A percentile compares a stretch with the other conserved stretches of the same genome.
Evolutionary conservation across 805 yeast genomes (phyloP).

Genomic region (Candida schatavii): DNA sequence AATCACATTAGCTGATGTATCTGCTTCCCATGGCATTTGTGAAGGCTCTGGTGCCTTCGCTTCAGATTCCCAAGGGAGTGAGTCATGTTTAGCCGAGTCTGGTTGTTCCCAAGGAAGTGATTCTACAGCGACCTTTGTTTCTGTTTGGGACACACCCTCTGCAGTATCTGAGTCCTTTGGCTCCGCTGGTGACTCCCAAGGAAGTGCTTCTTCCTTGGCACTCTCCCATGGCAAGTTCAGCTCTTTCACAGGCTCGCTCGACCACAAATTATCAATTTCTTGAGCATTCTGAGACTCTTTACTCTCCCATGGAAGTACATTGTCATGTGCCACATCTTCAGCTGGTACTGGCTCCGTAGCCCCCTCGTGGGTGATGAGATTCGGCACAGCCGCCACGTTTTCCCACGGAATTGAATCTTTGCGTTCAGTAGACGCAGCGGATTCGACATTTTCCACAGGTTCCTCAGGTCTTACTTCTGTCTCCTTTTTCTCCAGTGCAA

Average conservation of each 20-base stretch:
- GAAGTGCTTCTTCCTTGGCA: slow-evolving; percentile 4
- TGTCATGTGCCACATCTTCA: not conserved
- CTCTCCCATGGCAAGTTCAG: not conserved
- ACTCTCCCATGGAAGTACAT: slow-evolving; percentile 7
- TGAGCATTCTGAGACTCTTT: not conserved
- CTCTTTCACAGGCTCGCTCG: no score
- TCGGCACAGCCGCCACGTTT: not conserved
- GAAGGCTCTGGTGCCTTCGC: not conserved
- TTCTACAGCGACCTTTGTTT: not conserved
- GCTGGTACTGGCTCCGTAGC: not conserved
- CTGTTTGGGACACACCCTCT: no score
- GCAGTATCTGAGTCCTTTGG: no score
- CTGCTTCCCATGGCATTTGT: not conserved
- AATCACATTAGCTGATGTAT: not conserved
- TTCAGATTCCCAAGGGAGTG: slow-evolving; percentile 5
- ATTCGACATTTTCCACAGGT: not conserved
- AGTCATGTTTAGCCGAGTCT: not conserved
- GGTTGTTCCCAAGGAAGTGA: slow-evolving; percentile 16
- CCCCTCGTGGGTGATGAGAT: not conserved
- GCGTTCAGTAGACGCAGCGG: not conserved
- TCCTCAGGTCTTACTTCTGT: not conserved
- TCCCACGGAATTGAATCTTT: slow-evolving; percentile 10
- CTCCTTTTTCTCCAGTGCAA: slow-evolving; percentile 3
- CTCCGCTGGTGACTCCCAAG: slow-evolving; percentile 4
- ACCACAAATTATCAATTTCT: no score